phyloP scores from a whole-genome alignment of 2,329 filamentous ascomycete genomes.

The Chaetothyriales sp. region DNA sequence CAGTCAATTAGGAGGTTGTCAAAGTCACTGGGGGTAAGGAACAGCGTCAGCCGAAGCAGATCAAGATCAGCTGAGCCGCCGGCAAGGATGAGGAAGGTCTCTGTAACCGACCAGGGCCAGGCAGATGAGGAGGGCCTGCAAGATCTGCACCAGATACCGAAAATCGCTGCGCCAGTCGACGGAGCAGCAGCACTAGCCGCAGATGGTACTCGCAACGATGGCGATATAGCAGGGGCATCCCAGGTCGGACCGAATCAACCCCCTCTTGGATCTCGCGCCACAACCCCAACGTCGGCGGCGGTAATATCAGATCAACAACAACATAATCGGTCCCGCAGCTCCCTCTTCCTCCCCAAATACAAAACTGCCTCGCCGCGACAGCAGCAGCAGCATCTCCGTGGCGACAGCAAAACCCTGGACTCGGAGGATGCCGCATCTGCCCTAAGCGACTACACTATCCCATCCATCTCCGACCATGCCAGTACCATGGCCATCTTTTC shows the following conservation, averaged over 20 bases:
- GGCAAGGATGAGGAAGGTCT: slow-evolving; percentile 4
- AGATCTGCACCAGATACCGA: neutral
- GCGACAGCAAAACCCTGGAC: slow-evolving; percentile 9
- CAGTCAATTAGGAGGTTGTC: neutral
- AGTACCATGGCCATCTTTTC: slow-evolving; percentile 14
- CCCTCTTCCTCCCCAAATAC: slow-evolving; percentile 12
- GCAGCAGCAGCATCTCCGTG: slow-evolving; percentile 4
- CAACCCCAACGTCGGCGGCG: neutral
- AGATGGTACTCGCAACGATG: neutral
- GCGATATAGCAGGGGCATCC: neutral
- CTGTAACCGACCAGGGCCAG: slow-evolving; percentile 14
- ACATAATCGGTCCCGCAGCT: neutral
- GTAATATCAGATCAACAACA: neutral
- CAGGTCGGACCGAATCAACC: neutral
- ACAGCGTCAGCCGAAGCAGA: neutral
- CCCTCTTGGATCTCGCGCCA: neutral
- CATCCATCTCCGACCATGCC: slow-evolving; percentile 8
- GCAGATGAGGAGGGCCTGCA: slow-evolving; percentile 5
- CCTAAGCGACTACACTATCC: slow-evolving; percentile 1
- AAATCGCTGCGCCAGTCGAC: neutral
- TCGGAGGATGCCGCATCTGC: slow-evolving; percentile 11
- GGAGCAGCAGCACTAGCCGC: neutral
- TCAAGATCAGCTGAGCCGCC: neutral
- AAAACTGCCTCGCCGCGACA: slow-evolving; percentile 5
- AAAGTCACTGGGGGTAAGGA: neutral